phyloP scores from a whole-genome alignment of 2,329 filamentous ascomycete species.

The Dactylellina parvicollis region DNA sequence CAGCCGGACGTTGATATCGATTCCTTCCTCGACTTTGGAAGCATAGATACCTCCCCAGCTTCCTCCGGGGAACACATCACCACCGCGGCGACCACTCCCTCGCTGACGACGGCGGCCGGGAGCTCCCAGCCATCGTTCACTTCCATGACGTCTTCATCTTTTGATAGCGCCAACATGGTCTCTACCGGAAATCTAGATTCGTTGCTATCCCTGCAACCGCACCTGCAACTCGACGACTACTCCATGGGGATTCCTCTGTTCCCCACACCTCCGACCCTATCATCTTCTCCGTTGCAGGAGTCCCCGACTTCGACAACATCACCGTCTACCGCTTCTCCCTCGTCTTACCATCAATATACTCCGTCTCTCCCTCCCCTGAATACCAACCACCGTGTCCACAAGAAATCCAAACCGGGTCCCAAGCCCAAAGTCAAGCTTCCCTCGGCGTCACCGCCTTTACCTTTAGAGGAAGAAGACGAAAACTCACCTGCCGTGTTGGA shows the following conservation, averaged over 20 bases:
- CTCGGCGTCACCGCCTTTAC: constrained; percentile 17
- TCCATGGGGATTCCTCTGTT: constrained; percentile 46
- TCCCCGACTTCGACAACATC: constrained; percentile 15
- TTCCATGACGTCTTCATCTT: neutral
- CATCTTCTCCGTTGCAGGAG: constrained; percentile 10
- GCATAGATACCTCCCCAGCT: constrained; percentile 29
- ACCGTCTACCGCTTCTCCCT: constrained; percentile 8
- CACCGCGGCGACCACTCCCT: constrained; percentile 13
- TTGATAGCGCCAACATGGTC: constrained; percentile 22
- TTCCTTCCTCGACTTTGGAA: constrained; percentile 26
- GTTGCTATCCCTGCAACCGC: constrained; percentile 39
- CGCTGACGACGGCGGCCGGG: constrained; percentile 2
- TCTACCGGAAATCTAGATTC: constrained; percentile 36
- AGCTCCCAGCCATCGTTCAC: constrained; percentile 21
- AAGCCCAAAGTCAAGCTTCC: constrained; percentile 38
- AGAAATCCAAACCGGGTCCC: constrained; percentile 43
- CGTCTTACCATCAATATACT: neutral
- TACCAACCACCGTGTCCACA: constrained; percentile 28
- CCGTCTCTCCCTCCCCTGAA: constrained; percentile 17
- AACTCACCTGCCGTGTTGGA: constrained; percentile 41
- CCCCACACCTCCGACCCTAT: constrained; percentile 28
- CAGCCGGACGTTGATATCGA: constrained; percentile 13
- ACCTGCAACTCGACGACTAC: constrained; percentile 42
- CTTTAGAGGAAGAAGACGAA: constrained; percentile 2
- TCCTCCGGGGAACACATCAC: constrained; percentile 9